Base-by-base conservation (phyloP, 305 asterid species). In the Fraxinus dipetala region DNA sequence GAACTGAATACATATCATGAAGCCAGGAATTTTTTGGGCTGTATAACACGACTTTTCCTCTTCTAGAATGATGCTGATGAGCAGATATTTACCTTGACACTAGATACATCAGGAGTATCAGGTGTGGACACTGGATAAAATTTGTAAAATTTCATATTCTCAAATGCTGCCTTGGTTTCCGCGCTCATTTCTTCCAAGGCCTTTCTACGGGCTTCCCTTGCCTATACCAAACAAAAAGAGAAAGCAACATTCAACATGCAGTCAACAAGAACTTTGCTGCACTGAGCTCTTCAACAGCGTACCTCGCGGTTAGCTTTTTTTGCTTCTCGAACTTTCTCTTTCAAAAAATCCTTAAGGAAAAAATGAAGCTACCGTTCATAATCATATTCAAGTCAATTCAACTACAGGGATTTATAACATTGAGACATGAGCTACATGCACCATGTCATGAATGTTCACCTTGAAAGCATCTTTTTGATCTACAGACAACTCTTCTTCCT, bases 281-380 rank as follows among this genome's bases (percentile, higher is more conserved):
- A 76, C 10, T 76, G 31, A 26, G 67, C 32, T 67, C 24, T 63
- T 56, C 30, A 61, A 72, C 73, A n/a, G 38, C 31, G 22, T 88
- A 92, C 97, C 97, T 92, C 94, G 43, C 97, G 95, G 28, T 93
- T 91, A 79, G 90, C 91, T 56, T 79, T 91, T 82, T 87, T 94
- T 35, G 91, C 97, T 86, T 93, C 97, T 59, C 92, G 89, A 31
- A 93, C 97, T 85, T 90, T 92, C 87, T 91, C 95, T 87, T 83
- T 90, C 82, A 94, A 87, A 87, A 85, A 92, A 75, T 86, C 90
- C 98, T 93, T 79, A 22, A 51, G 45, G 69, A 28, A 73, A 78
- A 16, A 79, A 45, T 24, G 24, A 26, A 45, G 26, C 79, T 38
- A 59, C 36, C 61, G 36, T 28, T 18, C 77, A 24, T n/a, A 65